Evolutionary conservation across 2,329 filamentous ascomycete genomes (phyloP), one percentile per base, ranked within the genome.

Genomic region (Periglandula ipomoeae): DNA sequence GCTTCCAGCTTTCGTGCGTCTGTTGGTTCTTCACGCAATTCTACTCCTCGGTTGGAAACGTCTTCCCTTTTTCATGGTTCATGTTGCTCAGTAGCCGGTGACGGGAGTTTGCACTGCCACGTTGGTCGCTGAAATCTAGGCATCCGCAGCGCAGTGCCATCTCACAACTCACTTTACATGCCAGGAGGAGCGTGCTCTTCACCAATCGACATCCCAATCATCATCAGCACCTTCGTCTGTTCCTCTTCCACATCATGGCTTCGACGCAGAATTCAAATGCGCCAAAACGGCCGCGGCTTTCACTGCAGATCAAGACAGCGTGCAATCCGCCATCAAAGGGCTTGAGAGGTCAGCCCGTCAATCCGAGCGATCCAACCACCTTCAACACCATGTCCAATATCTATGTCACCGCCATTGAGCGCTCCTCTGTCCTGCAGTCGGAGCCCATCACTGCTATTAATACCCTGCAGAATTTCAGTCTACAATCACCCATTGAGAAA

Each of bases 341-440:
- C 20, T 53, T 56, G 15, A 56, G 61, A 51, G 59, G 58, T 42
- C 63, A 61, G 47, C 49, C 58, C 35, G 55, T 76, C 35, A 74
- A 82, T 55, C 74, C 77, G 26, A 75, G 70, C 50, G 81, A 80
- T 27, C 78, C 79, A 3, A 84, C 81, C 1, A 70, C 78, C 20
- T 82, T 82, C 66, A 84, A 84, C 64, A 84, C 81, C 2, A 71
- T 84, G 35, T 81, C 79, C 47, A 84, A 84, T 63, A 75, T 79
- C 52, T 84, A 84, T 58, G 74, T 76, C 23, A 78, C 76, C 3
- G 76, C 79, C 52, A 81, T 84, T 47, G 79, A 81, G 62, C 74
- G 78, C 43, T 73, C 76, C 24, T 74, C 76, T 1, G 73, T 76
- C 3, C 57, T 67, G 32, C 69, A 70, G 38, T 17, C 70, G 30